These are phyloP conservation scores for Cercospora berteroae DNA, from an alignment of 2,329 filamentous ascomycete genomes.

Conservation along the genomic window DNA sequence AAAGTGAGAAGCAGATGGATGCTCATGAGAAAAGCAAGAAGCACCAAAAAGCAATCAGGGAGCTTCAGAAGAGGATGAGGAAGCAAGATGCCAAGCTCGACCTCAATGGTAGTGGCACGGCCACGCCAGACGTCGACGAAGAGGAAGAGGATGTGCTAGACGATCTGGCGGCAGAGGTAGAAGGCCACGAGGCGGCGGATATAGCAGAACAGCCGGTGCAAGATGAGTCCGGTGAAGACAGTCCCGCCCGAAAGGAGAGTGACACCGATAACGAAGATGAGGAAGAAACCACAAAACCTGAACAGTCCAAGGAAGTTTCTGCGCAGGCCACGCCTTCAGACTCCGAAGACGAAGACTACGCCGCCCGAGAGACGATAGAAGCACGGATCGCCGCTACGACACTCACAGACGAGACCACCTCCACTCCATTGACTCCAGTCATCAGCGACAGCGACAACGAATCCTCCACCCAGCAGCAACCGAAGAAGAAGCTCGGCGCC, in stretches of 20 bases:
- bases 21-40: constrained; percentile 97
- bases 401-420: constrained; percentile 3
- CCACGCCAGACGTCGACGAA: constrained; percentile 34
- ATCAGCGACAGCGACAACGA: not conserved
- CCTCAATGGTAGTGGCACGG: constrained; percentile 41
- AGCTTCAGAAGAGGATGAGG: constrained; percentile 77
- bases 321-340: not conserved
- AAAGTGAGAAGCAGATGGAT: constrained; percentile 88
- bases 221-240: not conserved
- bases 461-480: not conserved
- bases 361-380: constrained; percentile 43
- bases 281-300: not conserved
- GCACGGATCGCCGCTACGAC: constrained; percentile 38
- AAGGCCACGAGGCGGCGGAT: constrained; percentile 23
- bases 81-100: constrained; percentile 67
- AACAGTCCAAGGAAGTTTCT: not conserved
- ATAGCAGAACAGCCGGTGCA: not conserved
- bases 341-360: constrained; percentile 41
- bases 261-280: constrained; percentile 5
- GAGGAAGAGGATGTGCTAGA: constrained; percentile 36
- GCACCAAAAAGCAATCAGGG: constrained; percentile 80
- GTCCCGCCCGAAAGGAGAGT: not conserved
- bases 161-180: constrained; percentile 28
- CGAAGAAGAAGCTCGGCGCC: constrained; percentile 45
- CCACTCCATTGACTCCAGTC: constrained; percentile 12